Evolutionary conservation across 306 rosid genomes (phyloP).

Genomic region (Ceratonia siliqua): DNA sequence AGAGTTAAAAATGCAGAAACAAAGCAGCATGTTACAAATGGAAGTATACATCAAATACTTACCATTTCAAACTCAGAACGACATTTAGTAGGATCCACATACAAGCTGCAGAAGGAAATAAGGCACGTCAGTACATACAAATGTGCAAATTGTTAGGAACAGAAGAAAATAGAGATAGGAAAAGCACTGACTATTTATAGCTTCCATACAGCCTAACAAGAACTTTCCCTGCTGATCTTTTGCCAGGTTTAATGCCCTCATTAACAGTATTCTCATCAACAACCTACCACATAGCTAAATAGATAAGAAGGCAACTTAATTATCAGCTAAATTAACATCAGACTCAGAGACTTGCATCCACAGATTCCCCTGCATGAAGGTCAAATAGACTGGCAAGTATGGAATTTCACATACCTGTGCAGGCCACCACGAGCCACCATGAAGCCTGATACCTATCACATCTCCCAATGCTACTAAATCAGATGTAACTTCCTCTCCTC

Average conservation of each 20-base stretch:
- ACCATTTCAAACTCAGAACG: conserved; percentile 58
- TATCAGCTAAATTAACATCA: not conserved
- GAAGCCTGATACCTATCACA: conserved; percentile 30
- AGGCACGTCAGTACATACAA: not conserved
- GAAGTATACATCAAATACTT: conserved; percentile 20
- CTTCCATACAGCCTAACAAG: conserved; percentile 80
- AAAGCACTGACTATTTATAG: conserved; percentile 50
- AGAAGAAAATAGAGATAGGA: conserved; percentile 6
- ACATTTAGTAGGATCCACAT: conserved; percentile 61
- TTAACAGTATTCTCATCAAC: conserved; percentile 46
- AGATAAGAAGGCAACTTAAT: not conserved
- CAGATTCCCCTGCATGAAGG: not conserved
- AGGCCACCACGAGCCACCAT: conserved; percentile 69
- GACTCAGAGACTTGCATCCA: not conserved
- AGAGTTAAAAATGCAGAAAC: not conserved
- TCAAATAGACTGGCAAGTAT: not conserved
- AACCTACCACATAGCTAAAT: conserved; percentile 50
- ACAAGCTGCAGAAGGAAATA: conserved; percentile 49
- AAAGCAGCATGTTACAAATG: not conserved
- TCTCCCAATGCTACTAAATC: conserved; percentile 28
- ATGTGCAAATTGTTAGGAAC: not conserved
- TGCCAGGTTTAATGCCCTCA: conserved; percentile 37
- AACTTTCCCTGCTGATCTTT: conserved; percentile 36
- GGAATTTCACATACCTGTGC: conserved; percentile 54
- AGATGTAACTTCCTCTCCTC: conserved; percentile 24